Evolutionary conservation across 78 protist species (phyloP), one percentile per base, ranked within the genome.

Genomic region (Pelomyxa schiedti): DNA sequence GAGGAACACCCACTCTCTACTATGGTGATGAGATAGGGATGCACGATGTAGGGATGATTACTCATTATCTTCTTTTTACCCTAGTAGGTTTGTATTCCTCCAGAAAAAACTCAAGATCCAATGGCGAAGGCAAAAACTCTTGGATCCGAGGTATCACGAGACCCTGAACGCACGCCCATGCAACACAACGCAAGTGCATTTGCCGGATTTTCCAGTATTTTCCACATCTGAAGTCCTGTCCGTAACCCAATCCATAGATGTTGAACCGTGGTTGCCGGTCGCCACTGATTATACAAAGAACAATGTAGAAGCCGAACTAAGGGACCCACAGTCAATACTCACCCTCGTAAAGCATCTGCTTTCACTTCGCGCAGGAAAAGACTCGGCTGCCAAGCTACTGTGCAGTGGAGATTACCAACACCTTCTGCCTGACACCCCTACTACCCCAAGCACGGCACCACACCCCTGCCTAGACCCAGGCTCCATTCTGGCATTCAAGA

Each of bases 91-190:
- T 40, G 43, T 5, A 47, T 42, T 37, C 1, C 5, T 4, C 37
- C 6, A 37, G 7, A 22, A n/a, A 6, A 24, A 37, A 28, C 22
- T 26, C 5, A 4, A 29, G 3, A 37, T 39, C 39, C 39, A 47
- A 6, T 72, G 1, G 5, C 69, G 28, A 6, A 39, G 41, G n/a
- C n/a, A n/a, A n/a, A n/a, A n/a, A n/a, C n/a, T n/a, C n/a, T n/a
- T n/a, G n/a, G n/a, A n/a, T n/a, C n/a, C n/a, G n/a, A n/a, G n/a
- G n/a, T n/a, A n/a, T n/a, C n/a, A n/a, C 76, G 76, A n/a, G 76
- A 72, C 22, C 70, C 70, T 1, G 70, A 72, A 39, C 76, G 76
- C 28, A 43, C 63, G 52, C 76, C 76, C 64, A 1, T 72, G 63
- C 76, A 72, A 39, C 43, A 64, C 69, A n/a, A 47, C 39, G 6